Evolutionary conservation across 805 yeast species (phyloP).

Genomic region (Kuraishia borneana): DNA sequence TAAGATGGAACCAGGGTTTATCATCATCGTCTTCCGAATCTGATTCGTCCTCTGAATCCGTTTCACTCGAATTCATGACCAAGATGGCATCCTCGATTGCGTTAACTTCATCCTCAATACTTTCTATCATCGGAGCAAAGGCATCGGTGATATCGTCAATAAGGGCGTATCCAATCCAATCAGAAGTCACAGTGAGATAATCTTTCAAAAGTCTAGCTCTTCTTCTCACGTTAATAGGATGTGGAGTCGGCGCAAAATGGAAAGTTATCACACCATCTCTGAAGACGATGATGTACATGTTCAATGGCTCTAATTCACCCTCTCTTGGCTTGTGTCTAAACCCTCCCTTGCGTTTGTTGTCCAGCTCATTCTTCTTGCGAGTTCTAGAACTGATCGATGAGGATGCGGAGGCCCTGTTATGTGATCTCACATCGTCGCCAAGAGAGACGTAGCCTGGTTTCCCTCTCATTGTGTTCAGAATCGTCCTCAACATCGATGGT

Average conservation of each 20-base stretch:
- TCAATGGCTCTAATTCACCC: conserved; percentile 75
- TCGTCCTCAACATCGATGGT: neutral
- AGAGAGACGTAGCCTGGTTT: neutral
- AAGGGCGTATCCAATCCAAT: conserved; percentile 95
- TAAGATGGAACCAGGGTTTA: conserved; percentile 11
- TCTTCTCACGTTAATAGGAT: conserved; percentile 90
- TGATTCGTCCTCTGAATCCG: conserved; percentile 29
- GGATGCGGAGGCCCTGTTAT: neutral
- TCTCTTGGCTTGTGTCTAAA: conserved; percentile 11
- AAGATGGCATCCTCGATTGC: conserved; percentile 89
- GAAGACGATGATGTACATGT: conserved; percentile 88
- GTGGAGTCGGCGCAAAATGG: conserved; percentile 92
- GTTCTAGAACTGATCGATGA: neutral
- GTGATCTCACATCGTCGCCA: neutral
- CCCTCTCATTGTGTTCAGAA: neutral
- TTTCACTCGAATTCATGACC: conserved; percentile 60
- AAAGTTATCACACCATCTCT: conserved; percentile 85
- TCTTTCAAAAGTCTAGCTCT: conserved; percentile 82
- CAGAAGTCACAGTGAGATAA: conserved; percentile 81
- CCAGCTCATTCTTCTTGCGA: conserved; percentile 7
- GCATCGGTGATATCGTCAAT: conserved; percentile 97
- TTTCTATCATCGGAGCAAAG: conserved; percentile 91
- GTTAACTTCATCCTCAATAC: conserved; percentile 90
- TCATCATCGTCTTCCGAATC: conserved; percentile 28
- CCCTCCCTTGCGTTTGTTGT: conserved; percentile 9